Conservation (phyloP, 768 basidiomycete genomes). For the Lactifluus piperatus region DNA sequence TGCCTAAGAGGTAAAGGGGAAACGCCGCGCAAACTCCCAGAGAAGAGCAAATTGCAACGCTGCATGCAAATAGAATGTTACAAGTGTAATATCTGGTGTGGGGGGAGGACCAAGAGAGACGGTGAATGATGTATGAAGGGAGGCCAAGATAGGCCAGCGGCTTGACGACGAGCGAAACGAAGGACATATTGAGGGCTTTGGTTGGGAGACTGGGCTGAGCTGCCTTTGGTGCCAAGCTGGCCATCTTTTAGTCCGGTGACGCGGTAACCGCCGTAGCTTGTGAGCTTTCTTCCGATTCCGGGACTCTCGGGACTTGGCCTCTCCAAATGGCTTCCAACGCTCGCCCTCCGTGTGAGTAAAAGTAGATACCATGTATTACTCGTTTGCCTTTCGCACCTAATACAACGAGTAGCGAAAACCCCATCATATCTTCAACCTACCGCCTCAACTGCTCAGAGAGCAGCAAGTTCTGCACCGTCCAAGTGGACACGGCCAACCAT, state of each 20-base stretch:
- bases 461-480: constrained; percentile 2
- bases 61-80: constrained; percentile 59
- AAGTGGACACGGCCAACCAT: background rate
- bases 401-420: constrained; percentile 2
- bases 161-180: constrained; percentile 50
- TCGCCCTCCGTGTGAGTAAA: background rate
- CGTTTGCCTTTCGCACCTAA: background rate
- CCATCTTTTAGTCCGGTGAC: background rate
- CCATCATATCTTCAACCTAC: constrained; percentile 22
- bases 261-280: too few relatives aligned
- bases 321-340: background rate
- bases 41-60: constrained; percentile 57
- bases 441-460: constrained; percentile 18
- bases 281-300: too few relatives aligned
- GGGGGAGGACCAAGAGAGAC: constrained; percentile 47
- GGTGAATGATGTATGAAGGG: constrained; percentile 56
- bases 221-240: constrained; percentile 16
- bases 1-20: constrained; percentile 56
- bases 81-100: constrained; percentile 65
- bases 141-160: constrained; percentile 72
- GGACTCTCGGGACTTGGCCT: too few relatives aligned
- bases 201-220: background rate
- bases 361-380: background rate
- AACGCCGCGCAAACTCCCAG: constrained; percentile 62
- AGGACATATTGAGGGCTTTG: constrained; percentile 42